Conservation (phyloP, 805 yeast species). For the Sungouiozyma ichnusensis region DNA sequence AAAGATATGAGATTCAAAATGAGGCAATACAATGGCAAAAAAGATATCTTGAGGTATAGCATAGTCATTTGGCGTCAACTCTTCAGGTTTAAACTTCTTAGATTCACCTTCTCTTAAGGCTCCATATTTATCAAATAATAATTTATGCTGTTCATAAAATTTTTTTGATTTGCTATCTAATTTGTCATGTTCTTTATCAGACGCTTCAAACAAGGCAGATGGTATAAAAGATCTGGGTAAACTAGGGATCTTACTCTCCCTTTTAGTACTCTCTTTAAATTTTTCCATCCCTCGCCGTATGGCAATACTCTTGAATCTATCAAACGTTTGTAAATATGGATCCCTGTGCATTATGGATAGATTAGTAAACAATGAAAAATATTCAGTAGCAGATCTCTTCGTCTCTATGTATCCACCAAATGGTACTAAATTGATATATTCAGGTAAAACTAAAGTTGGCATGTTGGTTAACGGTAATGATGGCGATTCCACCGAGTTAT, state of each 20-base stretch:
- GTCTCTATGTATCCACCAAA: conserved; percentile 15
- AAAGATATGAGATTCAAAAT: conserved; percentile 14
- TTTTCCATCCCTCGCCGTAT: conserved; percentile 14
- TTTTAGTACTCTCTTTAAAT: conserved; percentile 6
- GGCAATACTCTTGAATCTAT: conserved; percentile 16
- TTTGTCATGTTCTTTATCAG: conserved; percentile 6
- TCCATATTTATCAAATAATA: conserved; percentile 22
- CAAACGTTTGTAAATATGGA: conserved; percentile 15
- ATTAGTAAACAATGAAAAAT: conserved; percentile 17
- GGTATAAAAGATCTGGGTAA: conserved; percentile 19
- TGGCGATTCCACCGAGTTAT: not conserved
- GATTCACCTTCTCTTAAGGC: conserved; percentile 14
- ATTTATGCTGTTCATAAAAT: conserved; percentile 15
- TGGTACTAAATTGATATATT: conserved; percentile 18
- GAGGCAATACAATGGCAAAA: conserved; percentile 14
- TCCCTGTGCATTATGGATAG: conserved; percentile 21
- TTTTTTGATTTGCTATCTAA: conserved; percentile 1
- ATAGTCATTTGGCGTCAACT: conserved; percentile 3
- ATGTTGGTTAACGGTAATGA: not conserved
- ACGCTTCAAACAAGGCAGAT: conserved; percentile 15
- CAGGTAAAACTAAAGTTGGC: not conserved
- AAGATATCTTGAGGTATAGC: conserved; percentile 13
- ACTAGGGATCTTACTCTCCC: conserved; percentile 6
- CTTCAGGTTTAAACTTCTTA: conserved; percentile 6
- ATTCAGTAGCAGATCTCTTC: conserved; percentile 22